Base-by-base conservation (phyloP, 1,139 yeast genomes). In the Pichia sp. region DNA sequence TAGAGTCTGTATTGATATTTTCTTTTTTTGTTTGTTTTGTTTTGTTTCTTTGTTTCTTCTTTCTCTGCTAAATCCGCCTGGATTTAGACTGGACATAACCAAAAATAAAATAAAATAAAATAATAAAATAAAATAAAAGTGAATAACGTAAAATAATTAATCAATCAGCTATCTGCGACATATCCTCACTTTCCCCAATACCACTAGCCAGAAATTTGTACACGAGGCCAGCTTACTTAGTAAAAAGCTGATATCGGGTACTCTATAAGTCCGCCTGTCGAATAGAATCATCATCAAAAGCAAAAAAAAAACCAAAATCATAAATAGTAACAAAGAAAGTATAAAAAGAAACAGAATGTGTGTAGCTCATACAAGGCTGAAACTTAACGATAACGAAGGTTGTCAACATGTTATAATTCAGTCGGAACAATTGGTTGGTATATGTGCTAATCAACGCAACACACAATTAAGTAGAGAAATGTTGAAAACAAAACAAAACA, bases 241-340 rank as follows among this genome's bases (percentile, higher is more conserved):
- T n/a, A n/a, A n/a, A n/a, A 59, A 68, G 79, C 47, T 74, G 80
- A 68, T 65, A 65, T 59, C 53, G 60, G 40, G 63, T 64, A 68
- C 62, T 53, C 62, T n/a, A 64, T 80, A 79, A 79, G 87, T 79
- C 87, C 87, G 87, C 87, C 87, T 85, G 86, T 80, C 85, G 80
- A 73, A 44, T 41, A 67, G 65, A 58, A 64, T 50, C 52, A 73
- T 78, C 82, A 71, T 78, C 82, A 76, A 69, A 45, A 61, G 59
- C 58, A 53, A 52, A 29, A 38, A 36, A 43, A 22, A 10, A 30
- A 41, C 45, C 51, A 45, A 26, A 29, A 7, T n/a, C 43, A 60
- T 58, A n/a, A n/a, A n/a, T 57, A 53, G 51, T n/a, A 46, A 51
- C 41, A 28, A 8, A 27, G 7, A 12, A 26, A 32, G 20, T 12